Evolutionary conservation across 306 rosid species (phyloP), one percentile per base, ranked within the genome.

Genomic region (Dalbergia cochinchinensis): DNA sequence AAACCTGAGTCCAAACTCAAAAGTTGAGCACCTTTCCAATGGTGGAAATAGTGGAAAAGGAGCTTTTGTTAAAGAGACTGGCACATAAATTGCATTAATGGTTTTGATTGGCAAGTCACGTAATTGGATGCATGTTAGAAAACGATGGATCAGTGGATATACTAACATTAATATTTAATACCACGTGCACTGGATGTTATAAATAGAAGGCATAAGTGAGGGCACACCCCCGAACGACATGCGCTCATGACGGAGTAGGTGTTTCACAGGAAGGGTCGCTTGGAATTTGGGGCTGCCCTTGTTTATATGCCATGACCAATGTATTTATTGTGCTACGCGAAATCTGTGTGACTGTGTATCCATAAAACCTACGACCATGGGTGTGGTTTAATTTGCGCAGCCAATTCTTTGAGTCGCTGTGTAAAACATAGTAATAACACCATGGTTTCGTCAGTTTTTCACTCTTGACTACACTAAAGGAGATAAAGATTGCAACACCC

Each of bases 121-220:
- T 14, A 76, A 16, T 63, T 33, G 51, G 22, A 63, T 39, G 53
- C 33, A 73, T 57, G 67, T 53, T 68, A 61, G 59, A 34, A 65
- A 50, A 26, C 42, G 61, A 47, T 62, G 44, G 41, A 65, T 13
- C 59, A 9, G 74, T 20, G 22, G 22, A 20, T 20, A 20, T 20
- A 20, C 22, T 20, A 20, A 20, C 22, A 20, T 20, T 20, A 20
- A 20, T 20, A 20, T 20, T 20, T 20, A 20, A 20, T 20, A 20
- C 22, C 22, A 20, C 1, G 22, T 20, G 22, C 22, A 20, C 1
- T 20, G 22, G 1, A 20, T 20, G 22, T 20, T 20, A 20, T 20
- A 20, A 20, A 20, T 20, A 20, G 22, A 20, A 20, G 0, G 1
- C 39, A 1, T 11, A 71, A 35, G 11, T 71, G 33, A 71, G 35